Base-by-base conservation (phyloP, 1,139 yeast genomes). In the Zygosaccharomyces sapae region DNA sequence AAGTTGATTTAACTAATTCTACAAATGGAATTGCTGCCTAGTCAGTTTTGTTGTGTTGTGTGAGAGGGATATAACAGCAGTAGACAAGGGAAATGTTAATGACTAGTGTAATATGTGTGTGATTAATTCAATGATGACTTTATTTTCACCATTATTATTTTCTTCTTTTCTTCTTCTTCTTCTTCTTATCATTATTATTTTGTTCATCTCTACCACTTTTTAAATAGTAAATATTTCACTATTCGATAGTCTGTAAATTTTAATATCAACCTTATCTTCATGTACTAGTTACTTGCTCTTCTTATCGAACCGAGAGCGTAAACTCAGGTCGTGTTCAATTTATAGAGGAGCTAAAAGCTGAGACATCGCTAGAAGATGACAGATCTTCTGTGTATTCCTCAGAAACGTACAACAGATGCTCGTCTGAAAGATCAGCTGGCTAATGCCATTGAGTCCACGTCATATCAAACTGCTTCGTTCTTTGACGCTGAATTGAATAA, bases 391-490 rank as follows among this genome's bases (percentile, higher is more conserved):
- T 49, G 44, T 20, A 47, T 57, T 10, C 61, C 61, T 2, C 52
- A 52, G 18, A 58, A 57, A 41, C 48, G 72, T 48, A 75, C 88
- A 1, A 70, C 72, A 33, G 68, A 70, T 2, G 61, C 77, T 1
- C 74, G 75, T 44, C 59, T 85, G 13, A 74, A 74, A 1, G 58
- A 62, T 0, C 72, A 69, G n/a, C 65, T 87, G 13, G 62, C 72
- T 2, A 67, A 70, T 10, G 68, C 80, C 31, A 85, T 87, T 33
- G 72, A 77, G 42, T 62, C 68, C 22, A 84, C 83, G 48, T 85
- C 78, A 56, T 82, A 78, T 62, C 95, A 86, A 63, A 72, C 86
- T 2, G 74, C 87, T 0, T 70, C 79, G 2, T 70, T 71, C 6
- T 85, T 83, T 58, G 72, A 73, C 19, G 58, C 64, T 2, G 94